Percentiles rank a stretch among this genome's conserved stretches.
Evolutionary conservation across 345 rosid species (phyloP).

Genomic region (Rhodomyrtus tomentosa): DNA sequence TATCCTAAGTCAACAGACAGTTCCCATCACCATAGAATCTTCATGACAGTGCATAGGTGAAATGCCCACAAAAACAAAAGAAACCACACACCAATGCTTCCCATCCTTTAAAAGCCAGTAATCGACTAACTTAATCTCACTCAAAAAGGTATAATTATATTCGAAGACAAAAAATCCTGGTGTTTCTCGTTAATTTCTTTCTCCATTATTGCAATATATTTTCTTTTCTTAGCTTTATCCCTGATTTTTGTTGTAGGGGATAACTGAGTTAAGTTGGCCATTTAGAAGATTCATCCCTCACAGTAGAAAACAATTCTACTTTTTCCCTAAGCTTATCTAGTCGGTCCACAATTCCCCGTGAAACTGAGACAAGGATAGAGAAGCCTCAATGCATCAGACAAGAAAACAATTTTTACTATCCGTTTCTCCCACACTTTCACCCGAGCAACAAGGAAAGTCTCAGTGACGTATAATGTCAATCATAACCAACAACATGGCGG

Average conservation of each 20-base stretch:
- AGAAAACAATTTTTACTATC: neutral
- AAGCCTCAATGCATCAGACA: neutral
- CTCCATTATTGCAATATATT: neutral
- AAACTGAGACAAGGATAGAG: neutral
- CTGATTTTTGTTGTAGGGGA: neutral
- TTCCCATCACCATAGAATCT: neutral
- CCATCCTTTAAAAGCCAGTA: neutral
- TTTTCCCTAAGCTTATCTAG: neutral
- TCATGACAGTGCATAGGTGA: neutral
- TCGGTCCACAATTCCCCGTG: neutral
- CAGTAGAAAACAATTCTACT: neutral
- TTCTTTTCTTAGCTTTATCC: neutral
- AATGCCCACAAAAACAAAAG: neutral
- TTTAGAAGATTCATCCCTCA: neutral
- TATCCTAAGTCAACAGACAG: neutral
- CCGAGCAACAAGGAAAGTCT: too few relatives aligned
- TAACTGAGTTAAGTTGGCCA: neutral
- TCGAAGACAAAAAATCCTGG: neutral
- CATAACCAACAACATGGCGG: neutral
- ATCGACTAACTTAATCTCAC: neutral
- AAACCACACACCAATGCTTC: neutral
- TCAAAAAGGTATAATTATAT: neutral
- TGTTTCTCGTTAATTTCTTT: neutral
- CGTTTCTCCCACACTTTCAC: neutral
- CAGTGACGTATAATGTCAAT: neutral